Evolutionary conservation across 768 basidiomycete species (phyloP).

Genomic region (Termitomyces eurrhizus): DNA sequence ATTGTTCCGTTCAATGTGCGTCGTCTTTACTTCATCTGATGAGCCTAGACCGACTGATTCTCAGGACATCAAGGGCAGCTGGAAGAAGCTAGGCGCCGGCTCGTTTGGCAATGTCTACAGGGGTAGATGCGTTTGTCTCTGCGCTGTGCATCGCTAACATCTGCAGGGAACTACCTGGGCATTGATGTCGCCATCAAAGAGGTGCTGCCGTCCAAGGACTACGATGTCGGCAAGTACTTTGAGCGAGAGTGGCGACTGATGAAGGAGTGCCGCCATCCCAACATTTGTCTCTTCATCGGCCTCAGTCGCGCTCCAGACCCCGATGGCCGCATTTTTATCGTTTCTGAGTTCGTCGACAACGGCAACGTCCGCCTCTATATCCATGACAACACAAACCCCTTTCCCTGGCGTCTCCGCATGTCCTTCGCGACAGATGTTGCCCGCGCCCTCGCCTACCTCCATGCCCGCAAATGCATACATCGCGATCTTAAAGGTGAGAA

Average conservation of each 20-base stretch:
- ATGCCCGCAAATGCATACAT: constrained; percentile 87
- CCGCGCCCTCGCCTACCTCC: constrained; percentile 94
- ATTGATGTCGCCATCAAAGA: constrained; percentile 97
- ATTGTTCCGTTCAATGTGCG: constrained; percentile 82
- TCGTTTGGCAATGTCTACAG: constrained; percentile 94
- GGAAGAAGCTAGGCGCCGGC: constrained; percentile 89
- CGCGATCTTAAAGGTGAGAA: constrained; percentile 98
- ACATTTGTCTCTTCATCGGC: constrained; percentile 91
- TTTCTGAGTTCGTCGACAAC: constrained; percentile 92
- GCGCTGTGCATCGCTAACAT: neutral
- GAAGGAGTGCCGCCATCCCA: constrained; percentile 92
- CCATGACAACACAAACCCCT: constrained; percentile 73
- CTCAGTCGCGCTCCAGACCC: constrained; percentile 75
- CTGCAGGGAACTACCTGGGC: constrained; percentile 80
- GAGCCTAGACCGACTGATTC: neutral
- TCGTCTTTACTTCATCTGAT: constrained; percentile 2
- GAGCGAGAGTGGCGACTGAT: constrained; percentile 98
- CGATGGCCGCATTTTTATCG: constrained; percentile 86
- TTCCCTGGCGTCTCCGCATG: constrained; percentile 91
- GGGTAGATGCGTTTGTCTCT: constrained; percentile 35
- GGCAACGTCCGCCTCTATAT: constrained; percentile 92
- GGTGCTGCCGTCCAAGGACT: constrained; percentile 85
- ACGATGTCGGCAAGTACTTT: constrained; percentile 97
- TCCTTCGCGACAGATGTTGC: constrained; percentile 95
- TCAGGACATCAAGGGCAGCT: constrained; percentile 83